These are phyloP conservation scores for Lactarius indigo DNA, from an alignment of 768 basidiomycete genomes.

Conservation along the genomic window DNA sequence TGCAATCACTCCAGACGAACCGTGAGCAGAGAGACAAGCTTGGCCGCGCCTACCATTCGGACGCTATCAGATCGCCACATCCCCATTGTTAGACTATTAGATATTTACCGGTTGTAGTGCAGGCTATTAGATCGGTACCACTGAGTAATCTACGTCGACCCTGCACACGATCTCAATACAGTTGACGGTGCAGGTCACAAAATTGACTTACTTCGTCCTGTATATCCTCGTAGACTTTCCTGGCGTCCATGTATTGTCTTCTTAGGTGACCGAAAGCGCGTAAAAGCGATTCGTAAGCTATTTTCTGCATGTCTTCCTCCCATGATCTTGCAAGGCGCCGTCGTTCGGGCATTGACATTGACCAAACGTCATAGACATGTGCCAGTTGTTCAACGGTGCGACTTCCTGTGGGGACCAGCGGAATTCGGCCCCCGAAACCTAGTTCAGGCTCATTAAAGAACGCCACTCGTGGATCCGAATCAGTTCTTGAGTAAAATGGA, in stretches of 20 bases:
- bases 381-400: conserved; percentile 40
- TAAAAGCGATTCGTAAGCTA: conserved; percentile 32
- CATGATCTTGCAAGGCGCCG: conserved; percentile 42
- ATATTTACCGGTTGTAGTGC: conserved; percentile 67
- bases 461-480: conserved; percentile 11
- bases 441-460: conserved; percentile 43
- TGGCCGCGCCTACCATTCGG: conserved; percentile 55
- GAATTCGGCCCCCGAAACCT: conserved; percentile 35
- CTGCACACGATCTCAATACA: conserved; percentile 36
- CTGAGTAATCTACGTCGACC: conserved; percentile 51
- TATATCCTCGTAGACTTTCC: conserved; percentile 36
- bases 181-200: not conserved
- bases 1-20: conserved; percentile 33
- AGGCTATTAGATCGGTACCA: conserved; percentile 62
- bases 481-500: not conserved
- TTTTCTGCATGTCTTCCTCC: conserved; percentile 40
- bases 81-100: not conserved
- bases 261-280: conserved; percentile 44
- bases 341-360: conserved; percentile 51
- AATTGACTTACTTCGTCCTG: conserved; percentile 49
- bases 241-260: conserved; percentile 40
- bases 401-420: conserved; percentile 36
- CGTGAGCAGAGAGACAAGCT: conserved; percentile 53
- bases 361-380: conserved; percentile 45
- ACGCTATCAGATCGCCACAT: not conserved